Conservation (phyloP, 148 eudicot genomes). For the Gaultheria prostrata region DNA sequence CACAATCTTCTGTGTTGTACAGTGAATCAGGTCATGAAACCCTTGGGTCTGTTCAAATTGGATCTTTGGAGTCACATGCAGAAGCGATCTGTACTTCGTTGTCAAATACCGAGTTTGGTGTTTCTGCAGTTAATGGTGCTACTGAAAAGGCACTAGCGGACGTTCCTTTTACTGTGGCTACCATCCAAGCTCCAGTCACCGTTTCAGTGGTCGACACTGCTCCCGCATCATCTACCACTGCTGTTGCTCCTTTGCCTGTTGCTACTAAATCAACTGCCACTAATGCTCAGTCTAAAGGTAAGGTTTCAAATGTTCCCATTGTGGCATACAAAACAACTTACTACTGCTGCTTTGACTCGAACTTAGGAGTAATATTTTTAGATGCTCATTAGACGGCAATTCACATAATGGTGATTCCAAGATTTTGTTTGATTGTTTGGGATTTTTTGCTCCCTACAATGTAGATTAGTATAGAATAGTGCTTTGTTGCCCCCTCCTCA, state of each 20-base stretch:
- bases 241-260: constrained; percentile 30
- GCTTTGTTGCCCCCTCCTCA: not conserved
- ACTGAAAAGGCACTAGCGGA: constrained; percentile 30
- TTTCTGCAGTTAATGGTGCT: constrained; percentile 19
- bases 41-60: constrained; percentile 27
- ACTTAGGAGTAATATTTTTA: not conserved
- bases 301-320: not conserved
- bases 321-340: not conserved
- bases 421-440: not conserved
- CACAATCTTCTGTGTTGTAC: constrained; percentile 30
- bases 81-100: constrained; percentile 22
- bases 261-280: constrained; percentile 33
- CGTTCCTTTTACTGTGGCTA: constrained; percentile 29
- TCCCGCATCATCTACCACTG: constrained; percentile 40
- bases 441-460: not conserved
- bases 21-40: constrained; percentile 28
- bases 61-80: constrained; percentile 21
- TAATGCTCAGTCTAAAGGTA: constrained; percentile 73
- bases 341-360: constrained; percentile 6
- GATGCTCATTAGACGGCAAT: not conserved
- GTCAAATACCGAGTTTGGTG: constrained; percentile 24
- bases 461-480: not conserved
- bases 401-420: not conserved
- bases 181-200: constrained; percentile 39
- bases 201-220: constrained; percentile 32